These are phyloP conservation scores for Pseudofabraea citricarpa DNA, from an alignment of 2,329 filamentous ascomycete genomes.

Conservation along the genomic window DNA sequence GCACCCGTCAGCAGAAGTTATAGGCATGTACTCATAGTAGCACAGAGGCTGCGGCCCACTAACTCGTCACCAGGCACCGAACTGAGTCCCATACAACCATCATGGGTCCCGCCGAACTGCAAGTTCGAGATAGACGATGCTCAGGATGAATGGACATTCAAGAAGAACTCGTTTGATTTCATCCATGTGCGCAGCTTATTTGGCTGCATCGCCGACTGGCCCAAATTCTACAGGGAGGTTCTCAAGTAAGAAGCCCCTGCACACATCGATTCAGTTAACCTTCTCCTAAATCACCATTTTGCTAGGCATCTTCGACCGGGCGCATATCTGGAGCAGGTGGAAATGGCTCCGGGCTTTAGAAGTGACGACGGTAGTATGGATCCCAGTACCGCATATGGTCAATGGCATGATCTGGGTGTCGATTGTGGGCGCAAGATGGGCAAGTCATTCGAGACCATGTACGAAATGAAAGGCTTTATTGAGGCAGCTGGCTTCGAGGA, in stretches of 20 bases:
- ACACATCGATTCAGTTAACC: neutral
- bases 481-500: conserved; percentile 4
- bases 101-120: conserved; percentile 3
- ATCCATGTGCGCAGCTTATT: conserved; percentile 31
- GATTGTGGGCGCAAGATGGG: neutral
- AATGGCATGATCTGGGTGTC: neutral
- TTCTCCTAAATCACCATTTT: neutral
- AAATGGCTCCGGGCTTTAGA: conserved; percentile 1
- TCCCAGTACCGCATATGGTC: neutral
- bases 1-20: conserved; percentile 3
- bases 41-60: neutral
- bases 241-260: neutral
- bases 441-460: neutral
- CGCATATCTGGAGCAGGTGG: conserved; percentile 4
- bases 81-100: conserved; percentile 3
- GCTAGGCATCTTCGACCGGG: conserved; percentile 8
- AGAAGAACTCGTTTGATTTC: conserved; percentile 18
- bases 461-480: neutral
- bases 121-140: conserved; percentile 22
- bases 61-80: conserved; percentile 2
- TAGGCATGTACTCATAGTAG: neutral
- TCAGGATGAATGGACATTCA: conserved; percentile 21
- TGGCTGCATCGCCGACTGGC: conserved; percentile 26
- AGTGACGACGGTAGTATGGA: conserved; percentile 4
- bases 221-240: conserved; percentile 1